These are phyloP conservation scores for Phaeosphaeriaceae sp. DNA, from an alignment of 2,329 filamentous ascomycete genomes.

Conservation along the genomic window DNA sequence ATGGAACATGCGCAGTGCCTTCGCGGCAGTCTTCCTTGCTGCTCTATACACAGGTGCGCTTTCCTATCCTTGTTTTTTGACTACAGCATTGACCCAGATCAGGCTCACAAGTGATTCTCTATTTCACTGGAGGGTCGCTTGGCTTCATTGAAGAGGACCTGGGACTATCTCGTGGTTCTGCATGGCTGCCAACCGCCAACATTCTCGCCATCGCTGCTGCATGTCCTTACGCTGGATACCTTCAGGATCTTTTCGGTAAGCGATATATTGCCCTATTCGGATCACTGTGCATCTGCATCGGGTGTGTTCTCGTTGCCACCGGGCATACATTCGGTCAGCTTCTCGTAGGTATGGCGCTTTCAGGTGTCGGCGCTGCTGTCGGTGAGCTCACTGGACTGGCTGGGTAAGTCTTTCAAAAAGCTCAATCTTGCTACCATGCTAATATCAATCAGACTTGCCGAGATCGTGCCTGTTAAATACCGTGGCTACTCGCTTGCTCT, in stretches of 20 bases:
- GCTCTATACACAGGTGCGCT: constrained; percentile 46
- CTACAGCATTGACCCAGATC: background rate
- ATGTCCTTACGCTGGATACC: constrained; percentile 45
- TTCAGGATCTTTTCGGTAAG: constrained; percentile 47
- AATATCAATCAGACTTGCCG: constrained; percentile 32
- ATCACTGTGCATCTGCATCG: constrained; percentile 38
- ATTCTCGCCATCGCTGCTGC: constrained; percentile 46
- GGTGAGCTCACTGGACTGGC: constrained; percentile 46
- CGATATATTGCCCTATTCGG: constrained; percentile 46
- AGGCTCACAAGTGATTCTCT: constrained; percentile 47
- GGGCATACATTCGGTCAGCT: constrained; percentile 43
- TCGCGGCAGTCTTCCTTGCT: constrained; percentile 47
- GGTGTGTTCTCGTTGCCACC: constrained; percentile 38
- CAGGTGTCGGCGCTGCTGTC: constrained; percentile 44
- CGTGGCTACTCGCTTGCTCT: constrained; percentile 44
- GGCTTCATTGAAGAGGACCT: constrained; percentile 41
- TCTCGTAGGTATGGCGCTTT: constrained; percentile 44
- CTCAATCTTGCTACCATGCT: background rate
- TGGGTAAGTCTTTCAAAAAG: constrained; percentile 30
- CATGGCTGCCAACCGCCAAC: constrained; percentile 46
- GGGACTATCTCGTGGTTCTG: constrained; percentile 25
- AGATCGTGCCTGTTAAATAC: constrained; percentile 43
- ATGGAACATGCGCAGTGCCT: constrained; percentile 44
- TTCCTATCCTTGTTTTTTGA: background rate
- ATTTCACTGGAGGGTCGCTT: constrained; percentile 43